Evolutionary conservation across 2,329 filamentous ascomycete genomes (phyloP).

Genomic region (Tolypocladium cylindrosporum): DNA sequence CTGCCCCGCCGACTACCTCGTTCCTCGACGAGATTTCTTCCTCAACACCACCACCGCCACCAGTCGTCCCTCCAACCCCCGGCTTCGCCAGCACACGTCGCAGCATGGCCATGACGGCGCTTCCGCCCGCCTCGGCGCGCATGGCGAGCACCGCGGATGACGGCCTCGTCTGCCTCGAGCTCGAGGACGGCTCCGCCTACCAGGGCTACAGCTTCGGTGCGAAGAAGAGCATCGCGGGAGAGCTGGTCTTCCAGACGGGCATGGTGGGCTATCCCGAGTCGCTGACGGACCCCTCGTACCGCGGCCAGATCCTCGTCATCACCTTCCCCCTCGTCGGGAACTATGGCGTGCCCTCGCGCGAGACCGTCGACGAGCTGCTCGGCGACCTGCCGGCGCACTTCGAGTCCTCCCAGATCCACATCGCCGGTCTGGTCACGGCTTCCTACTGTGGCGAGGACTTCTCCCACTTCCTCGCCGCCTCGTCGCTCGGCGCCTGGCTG

Average conservation of each 20-base stretch:
- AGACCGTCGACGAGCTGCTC: constrained; percentile 75
- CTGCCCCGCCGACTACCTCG: constrained; percentile 16
- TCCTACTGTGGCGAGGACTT: constrained; percentile 92
- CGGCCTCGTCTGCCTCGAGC: constrained; percentile 73
- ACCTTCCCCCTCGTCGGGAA: constrained; percentile 95
- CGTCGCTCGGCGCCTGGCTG: constrained; percentile 87
- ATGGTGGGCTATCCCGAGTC: constrained; percentile 99
- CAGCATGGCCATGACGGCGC: constrained; percentile 25
- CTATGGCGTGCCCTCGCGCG: constrained; percentile 88
- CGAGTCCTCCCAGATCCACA: constrained; percentile 85
- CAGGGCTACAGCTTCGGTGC: constrained; percentile 96
- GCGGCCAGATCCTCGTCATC: constrained; percentile 89
- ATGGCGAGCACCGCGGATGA: constrained; percentile 42
- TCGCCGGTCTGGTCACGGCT: constrained; percentile 82
- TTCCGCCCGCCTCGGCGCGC: constrained; percentile 51
- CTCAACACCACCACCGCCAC: not conserved
- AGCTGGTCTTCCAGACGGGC: constrained; percentile 98
- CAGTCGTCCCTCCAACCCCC: not conserved
- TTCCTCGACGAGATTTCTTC: not conserved
- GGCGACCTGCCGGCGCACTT: constrained; percentile 85
- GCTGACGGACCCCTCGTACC: constrained; percentile 78
- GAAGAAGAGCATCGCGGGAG: constrained; percentile 85
- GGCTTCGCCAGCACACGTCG: not conserved
- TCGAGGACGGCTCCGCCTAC: constrained; percentile 83
- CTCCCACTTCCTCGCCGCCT: constrained; percentile 86